Conservation (phyloP, 208 protist genomes). For the Leishmania mexicana region DNA sequence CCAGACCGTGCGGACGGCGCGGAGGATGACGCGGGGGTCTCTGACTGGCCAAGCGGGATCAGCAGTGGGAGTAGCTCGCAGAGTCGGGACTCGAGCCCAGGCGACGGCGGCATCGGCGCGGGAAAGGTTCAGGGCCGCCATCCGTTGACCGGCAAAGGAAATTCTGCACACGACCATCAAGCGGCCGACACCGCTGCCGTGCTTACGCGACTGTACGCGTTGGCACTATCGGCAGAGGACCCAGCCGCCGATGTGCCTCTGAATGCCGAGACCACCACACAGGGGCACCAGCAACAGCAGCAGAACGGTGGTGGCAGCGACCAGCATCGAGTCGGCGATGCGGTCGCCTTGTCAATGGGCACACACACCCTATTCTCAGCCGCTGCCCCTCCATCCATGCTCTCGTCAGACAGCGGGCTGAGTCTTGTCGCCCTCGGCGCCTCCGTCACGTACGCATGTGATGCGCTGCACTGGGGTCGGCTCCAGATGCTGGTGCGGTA, state of each 20-base stretch:
- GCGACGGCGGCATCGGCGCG: not conserved
- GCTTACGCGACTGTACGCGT: constrained; percentile 25
- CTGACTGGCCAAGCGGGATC: not conserved
- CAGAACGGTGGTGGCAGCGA: not conserved
- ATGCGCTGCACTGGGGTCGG: constrained; percentile 29
- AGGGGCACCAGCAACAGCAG: not conserved
- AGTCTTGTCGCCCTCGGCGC: constrained; percentile 25
- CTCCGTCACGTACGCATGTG: constrained; percentile 14
- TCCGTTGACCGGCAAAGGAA: not conserved
- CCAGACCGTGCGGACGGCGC: not conserved
- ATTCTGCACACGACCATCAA: not conserved
- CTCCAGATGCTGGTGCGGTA: constrained; percentile 21
- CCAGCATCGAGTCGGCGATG: not conserved
- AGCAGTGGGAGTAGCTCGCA: constrained; percentile 6
- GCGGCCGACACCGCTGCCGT: constrained; percentile 8
- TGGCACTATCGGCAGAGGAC: constrained; percentile 10
- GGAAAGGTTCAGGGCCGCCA: not conserved
- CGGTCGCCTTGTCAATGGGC: not conserved
- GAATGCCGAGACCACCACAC: not conserved
- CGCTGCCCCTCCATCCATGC: not conserved
- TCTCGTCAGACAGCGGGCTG: constrained; percentile 9
- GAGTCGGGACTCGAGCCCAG: constrained; percentile 3
- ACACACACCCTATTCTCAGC: not conserved
- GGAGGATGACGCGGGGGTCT: not conserved
- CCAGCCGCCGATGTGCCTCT: not conserved